Base-by-base conservation (phyloP, 2,329 filamentous ascomycete genomes). In the Neoascochyta sp. region DNA sequence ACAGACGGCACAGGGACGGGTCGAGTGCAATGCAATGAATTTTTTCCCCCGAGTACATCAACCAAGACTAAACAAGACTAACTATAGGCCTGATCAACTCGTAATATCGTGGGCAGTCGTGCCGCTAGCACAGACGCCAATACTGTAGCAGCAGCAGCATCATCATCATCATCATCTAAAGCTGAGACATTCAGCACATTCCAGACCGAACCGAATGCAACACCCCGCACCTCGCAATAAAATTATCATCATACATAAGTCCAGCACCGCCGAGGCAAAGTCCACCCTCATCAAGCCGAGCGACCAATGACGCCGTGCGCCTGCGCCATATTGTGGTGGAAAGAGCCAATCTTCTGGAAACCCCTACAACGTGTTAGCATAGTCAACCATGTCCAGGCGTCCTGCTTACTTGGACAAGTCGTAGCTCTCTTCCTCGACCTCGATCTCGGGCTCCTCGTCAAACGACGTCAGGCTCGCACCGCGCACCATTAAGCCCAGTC, bases 351-450 rank as follows among this genome's bases (percentile, higher is more conserved):
- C 18, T 67, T 67, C 40, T 70, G 66, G 51, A 71, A 71, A 14
- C 68, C 68, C 56, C 68, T 71, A 37, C 9, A 23, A 18, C 0
- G 10, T 16, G 34, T 60, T 41, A 60, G 47, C 17, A 27, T 32
- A 12, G n/a, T n/a, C n/a, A n/a, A n/a, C n/a, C n/a, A n/a, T n/a
- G n/a, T n/a, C n/a, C n/a, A n/a, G n/a, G n/a, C n/a, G n/a, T n/a
- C n/a, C n/a, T n/a, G 59, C 66, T 60, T 56, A 71, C 68, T 70
- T 72, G 24, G 64, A 65, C 24, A 72, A 54, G 56, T 72, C 69
- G 34, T 70, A 70, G 10, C 66, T 63, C 29, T 67, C 67, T 23
- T 69, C 66, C 27, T 64, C 67, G 7, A 62, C 57, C 27, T 64
- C 67, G 7, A 62, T 57, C 26, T 64, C 67, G 5, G 63, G 54